phyloP scores from a whole-genome alignment of 106 monocot species.

The Triglochin maritima region DNA sequence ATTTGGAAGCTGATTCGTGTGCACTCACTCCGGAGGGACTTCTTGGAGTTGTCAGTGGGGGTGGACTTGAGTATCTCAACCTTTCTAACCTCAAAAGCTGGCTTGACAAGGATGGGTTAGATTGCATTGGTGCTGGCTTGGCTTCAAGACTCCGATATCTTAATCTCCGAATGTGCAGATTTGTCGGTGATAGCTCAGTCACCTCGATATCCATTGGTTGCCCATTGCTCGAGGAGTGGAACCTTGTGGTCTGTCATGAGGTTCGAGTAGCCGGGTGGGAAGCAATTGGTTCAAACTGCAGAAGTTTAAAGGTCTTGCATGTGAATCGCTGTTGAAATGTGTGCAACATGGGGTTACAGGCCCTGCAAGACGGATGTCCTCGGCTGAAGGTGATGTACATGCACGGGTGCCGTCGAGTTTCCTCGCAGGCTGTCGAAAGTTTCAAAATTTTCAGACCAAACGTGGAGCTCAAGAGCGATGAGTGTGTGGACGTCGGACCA shows the following conservation, averaged over 20 bases:
- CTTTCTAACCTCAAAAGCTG: conserved; percentile 19
- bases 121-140: conserved; percentile 25
- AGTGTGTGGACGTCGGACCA: conserved; percentile 42
- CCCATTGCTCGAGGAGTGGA: conserved; percentile 81
- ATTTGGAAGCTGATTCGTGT: conserved; percentile 76
- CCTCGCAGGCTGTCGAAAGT: conserved; percentile 28
- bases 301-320: conserved; percentile 52
- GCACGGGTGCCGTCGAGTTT: conserved; percentile 50
- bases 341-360: conserved; percentile 46
- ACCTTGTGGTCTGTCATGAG: conserved; percentile 66
- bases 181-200: conserved; percentile 42
- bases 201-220: conserved; percentile 54
- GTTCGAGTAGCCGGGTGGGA: conserved; percentile 51
- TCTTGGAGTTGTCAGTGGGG: conserved; percentile 33
- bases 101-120: conserved; percentile 25
- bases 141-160: conserved; percentile 39
- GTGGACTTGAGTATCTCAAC: conserved; percentile 69
- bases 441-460: conserved; percentile 47
- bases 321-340: conserved; percentile 77
- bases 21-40: conserved; percentile 53
- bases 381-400: conserved; percentile 42
- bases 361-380: conserved; percentile 38
- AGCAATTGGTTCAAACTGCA: conserved; percentile 47
- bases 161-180: conserved; percentile 63
- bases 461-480: conserved; percentile 49